These are phyloP conservation scores for Meredithiella fracta DNA, from an alignment of 2,329 filamentous ascomycete genomes.

Conservation along the genomic window DNA sequence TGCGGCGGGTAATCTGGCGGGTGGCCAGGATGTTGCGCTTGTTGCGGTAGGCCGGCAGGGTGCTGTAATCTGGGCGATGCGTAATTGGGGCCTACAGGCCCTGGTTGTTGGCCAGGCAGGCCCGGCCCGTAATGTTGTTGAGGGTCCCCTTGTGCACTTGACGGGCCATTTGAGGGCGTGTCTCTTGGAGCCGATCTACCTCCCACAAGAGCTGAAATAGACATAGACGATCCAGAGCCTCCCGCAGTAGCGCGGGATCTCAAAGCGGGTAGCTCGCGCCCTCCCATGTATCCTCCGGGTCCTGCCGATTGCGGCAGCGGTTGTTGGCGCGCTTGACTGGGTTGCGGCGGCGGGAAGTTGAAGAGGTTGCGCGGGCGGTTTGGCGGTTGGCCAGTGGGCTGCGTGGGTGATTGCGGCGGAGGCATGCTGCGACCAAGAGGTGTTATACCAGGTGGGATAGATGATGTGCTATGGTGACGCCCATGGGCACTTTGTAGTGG, in stretches of 20 bases:
- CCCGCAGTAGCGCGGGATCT: slow-evolving; percentile 30
- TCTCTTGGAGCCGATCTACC: slow-evolving; percentile 24
- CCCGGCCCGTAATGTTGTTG: slow-evolving; percentile 27
- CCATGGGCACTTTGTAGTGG: slow-evolving; percentile 24
- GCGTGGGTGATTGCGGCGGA: slow-evolving; percentile 30
- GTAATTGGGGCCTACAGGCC: slow-evolving; percentile 31
- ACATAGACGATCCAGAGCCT: slow-evolving; percentile 36
- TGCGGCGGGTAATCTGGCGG: slow-evolving; percentile 37
- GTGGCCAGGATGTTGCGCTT: slow-evolving; percentile 4
- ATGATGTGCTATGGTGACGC: slow-evolving; percentile 30
- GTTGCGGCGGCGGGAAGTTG: slow-evolving; percentile 4
- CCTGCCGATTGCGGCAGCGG: slow-evolving; percentile 25
- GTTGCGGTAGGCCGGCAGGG: slow-evolving; percentile 1
- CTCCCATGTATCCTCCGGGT: slow-evolving; percentile 29
- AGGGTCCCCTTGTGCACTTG: slow-evolving; percentile 16
- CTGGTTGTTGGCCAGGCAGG: slow-evolving; percentile 22
- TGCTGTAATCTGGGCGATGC: slow-evolving; percentile 39
- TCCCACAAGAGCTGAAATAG: slow-evolving; percentile 44
- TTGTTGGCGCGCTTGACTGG: slow-evolving; percentile 20
- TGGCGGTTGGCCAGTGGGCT: slow-evolving; percentile 17
- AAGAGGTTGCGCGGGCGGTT: not conserved
- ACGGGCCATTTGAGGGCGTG: slow-evolving; percentile 20
- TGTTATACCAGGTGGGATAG: slow-evolving; percentile 24
- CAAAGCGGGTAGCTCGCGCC: slow-evolving; percentile 38
- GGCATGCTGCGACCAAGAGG: slow-evolving; percentile 29